Evolutionary conservation across 495 filamentous ascomycete genomes (phyloP).

Genomic region (Talaromyces trachyspermus): DNA sequence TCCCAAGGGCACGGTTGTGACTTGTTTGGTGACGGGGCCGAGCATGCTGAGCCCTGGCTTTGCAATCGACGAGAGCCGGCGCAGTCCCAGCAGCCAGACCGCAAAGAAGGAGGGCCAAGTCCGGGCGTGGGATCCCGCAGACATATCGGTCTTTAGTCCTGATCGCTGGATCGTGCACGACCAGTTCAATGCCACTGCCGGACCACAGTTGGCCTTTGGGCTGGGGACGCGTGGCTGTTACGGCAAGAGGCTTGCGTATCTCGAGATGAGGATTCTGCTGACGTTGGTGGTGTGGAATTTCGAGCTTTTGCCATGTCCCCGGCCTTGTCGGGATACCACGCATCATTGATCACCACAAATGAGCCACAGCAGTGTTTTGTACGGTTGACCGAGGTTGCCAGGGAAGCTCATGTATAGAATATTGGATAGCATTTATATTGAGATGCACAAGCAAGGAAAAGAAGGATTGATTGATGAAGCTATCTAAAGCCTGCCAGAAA

Average conservation of each 20-base stretch:
- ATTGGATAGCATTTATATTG: too few relatives aligned
- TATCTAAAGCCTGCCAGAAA: too few relatives aligned
- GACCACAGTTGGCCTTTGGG: constrained; percentile 24
- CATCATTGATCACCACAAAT: not conserved
- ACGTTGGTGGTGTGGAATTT: constrained; percentile 33
- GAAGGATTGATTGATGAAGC: too few relatives aligned
- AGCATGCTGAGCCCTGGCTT: constrained; percentile 10
- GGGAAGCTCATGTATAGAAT: too few relatives aligned
- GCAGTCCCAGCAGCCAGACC: constrained; percentile 14
- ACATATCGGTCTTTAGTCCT: constrained; percentile 7
- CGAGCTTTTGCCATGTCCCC: constrained; percentile 14
- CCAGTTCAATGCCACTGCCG: constrained; percentile 21
- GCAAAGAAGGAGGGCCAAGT: not conserved
- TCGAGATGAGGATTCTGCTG: constrained; percentile 24
- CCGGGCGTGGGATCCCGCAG: constrained; percentile 6
- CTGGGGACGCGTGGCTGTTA: constrained; percentile 27
- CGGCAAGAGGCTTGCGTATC: constrained; percentile 22
- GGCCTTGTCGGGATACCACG: not conserved
- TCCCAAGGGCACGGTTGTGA: constrained; percentile 26
- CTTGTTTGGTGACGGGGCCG: constrained; percentile 22
- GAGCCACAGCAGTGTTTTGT: constrained; percentile 3
- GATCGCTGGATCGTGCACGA: constrained; percentile 12
- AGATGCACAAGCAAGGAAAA: too few relatives aligned
- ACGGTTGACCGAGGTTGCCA: not conserved
- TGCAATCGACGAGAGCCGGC: constrained; percentile 19